A percentile compares a stretch with the other conserved stretches of the same genome.
Evolutionary conservation across 768 basidiomycete species (phyloP).

Genomic region (Boletellus ananiceps): DNA sequence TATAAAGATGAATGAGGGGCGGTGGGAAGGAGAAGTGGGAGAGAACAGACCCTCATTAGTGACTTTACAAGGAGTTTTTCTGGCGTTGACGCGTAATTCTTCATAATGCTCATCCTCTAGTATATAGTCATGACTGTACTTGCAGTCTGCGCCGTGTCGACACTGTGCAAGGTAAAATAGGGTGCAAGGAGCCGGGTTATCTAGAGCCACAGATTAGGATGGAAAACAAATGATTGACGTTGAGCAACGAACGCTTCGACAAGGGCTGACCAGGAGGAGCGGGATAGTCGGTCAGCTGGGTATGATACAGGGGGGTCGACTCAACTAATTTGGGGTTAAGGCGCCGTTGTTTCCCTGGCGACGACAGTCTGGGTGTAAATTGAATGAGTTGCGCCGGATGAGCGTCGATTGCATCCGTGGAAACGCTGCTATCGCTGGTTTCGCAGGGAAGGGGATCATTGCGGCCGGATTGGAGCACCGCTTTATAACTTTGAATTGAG

Average conservation of each 20-base stretch:
- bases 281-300: constrained; percentile 19
- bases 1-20: constrained; percentile 21
- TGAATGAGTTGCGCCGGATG: constrained; percentile 24
- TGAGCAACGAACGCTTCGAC: constrained; percentile 51
- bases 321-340: constrained; percentile 53
- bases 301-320: constrained; percentile 13
- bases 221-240: neutral
- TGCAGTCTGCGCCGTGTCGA: constrained; percentile 54
- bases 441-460: constrained; percentile 37
- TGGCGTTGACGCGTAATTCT: constrained; percentile 53
- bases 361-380: constrained; percentile 27
- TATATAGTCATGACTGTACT: constrained; percentile 59
- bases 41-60: constrained; percentile 48
- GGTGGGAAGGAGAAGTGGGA: neutral
- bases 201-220: constrained; percentile 18
- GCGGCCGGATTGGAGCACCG: constrained; percentile 29
- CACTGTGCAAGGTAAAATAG: constrained; percentile 60
- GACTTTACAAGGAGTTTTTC: constrained; percentile 57
- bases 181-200: constrained; percentile 64
- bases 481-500: constrained; percentile 40
- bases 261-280: constrained; percentile 39
- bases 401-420: constrained; percentile 43
- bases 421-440: constrained; percentile 39
- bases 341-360: constrained; percentile 36
- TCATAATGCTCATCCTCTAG: constrained; percentile 49